Evolutionary conservation across 768 basidiomycete genomes (phyloP).

Genomic region (Suillus cothurnatus): DNA sequence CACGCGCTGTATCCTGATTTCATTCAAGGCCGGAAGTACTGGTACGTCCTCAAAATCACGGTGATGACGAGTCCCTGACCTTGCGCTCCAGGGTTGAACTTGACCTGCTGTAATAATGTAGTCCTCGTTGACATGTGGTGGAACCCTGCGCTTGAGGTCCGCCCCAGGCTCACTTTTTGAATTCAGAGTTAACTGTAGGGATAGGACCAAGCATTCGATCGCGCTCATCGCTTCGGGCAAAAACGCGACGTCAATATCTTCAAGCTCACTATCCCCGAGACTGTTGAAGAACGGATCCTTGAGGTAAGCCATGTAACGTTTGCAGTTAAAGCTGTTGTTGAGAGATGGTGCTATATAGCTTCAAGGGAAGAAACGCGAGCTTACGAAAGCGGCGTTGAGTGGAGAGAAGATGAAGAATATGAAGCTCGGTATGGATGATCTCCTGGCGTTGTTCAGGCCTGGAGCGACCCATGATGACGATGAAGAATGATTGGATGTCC

Average conservation of each 20-base stretch:
- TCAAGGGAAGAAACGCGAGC: slow-evolving; percentile 89
- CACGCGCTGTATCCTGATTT: slow-evolving; percentile 84
- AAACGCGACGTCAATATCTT: slow-evolving; percentile 83
- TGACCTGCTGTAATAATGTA: slow-evolving; percentile 93
- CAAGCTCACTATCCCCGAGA: slow-evolving; percentile 84
- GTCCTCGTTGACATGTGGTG: slow-evolving; percentile 95
- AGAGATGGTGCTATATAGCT: slow-evolving; percentile 44
- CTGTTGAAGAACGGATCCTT: slow-evolving; percentile 88
- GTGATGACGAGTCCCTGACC: slow-evolving; percentile 1
- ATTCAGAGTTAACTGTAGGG: slow-evolving; percentile 19
- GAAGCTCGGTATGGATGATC: slow-evolving; percentile 83
- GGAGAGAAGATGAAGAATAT: slow-evolving; percentile 87
- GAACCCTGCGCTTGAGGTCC: slow-evolving; percentile 84
- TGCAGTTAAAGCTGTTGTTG: not conserved
- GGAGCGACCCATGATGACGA: slow-evolving; percentile 63
- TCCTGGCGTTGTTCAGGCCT: slow-evolving; percentile 76
- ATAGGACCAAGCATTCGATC: slow-evolving; percentile 92
- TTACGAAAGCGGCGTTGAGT: slow-evolving; percentile 82
- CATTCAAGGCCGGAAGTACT: slow-evolving; percentile 95
- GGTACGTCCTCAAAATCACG: slow-evolving; percentile 45
- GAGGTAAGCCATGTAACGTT: slow-evolving; percentile 41
- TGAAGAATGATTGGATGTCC: slow-evolving; percentile 29
- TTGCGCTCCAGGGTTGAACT: slow-evolving; percentile 65
- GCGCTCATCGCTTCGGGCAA: slow-evolving; percentile 90
- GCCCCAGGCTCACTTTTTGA: slow-evolving; percentile 19